These are phyloP conservation scores for Pterocarpus macrocarpus DNA, from an alignment of 306 rosid genomes.

Conservation along the genomic window DNA sequence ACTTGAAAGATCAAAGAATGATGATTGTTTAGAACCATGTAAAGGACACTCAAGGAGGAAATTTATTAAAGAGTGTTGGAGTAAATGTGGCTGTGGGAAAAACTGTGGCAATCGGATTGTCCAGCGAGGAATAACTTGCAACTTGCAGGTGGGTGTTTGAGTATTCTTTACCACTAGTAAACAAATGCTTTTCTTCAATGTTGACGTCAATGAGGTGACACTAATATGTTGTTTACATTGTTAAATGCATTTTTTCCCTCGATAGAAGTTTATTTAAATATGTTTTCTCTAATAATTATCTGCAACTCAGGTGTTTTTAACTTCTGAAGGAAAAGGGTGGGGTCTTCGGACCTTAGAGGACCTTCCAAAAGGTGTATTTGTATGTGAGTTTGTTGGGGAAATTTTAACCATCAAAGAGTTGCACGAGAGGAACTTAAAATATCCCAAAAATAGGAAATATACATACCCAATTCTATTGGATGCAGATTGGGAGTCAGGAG, in stretches of 20 bases:
- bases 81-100: slow-evolving; percentile 86
- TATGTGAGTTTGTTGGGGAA: slow-evolving; percentile 93
- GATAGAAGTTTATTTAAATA: not conserved
- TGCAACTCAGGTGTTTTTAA: slow-evolving; percentile 74
- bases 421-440: slow-evolving; percentile 64
- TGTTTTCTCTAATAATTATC: slow-evolving; percentile 24
- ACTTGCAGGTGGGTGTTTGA: slow-evolving; percentile 74
- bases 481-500: slow-evolving; percentile 76
- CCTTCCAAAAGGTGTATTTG: slow-evolving; percentile 90
- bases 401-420: slow-evolving; percentile 73
- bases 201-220: slow-evolving; percentile 39
- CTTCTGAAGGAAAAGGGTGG: slow-evolving; percentile 93
- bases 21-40: slow-evolving; percentile 81
- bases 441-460: slow-evolving; percentile 59
- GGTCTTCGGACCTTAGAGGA: slow-evolving; percentile 91
- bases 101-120: slow-evolving; percentile 93
- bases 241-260: slow-evolving; percentile 4
- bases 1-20: slow-evolving; percentile 70
- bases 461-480: slow-evolving; percentile 67
- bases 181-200: slow-evolving; percentile 16
- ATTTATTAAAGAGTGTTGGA: slow-evolving; percentile 94
- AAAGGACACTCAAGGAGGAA: slow-evolving; percentile 87
- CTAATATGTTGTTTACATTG: slow-evolving; percentile 9
- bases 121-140: slow-evolving; percentile 88
- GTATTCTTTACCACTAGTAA: slow-evolving; percentile 29